phyloP scores from a whole-genome alignment of 2,329 filamentous ascomycete species.

The Ophiocordyceps unilateralis region DNA sequence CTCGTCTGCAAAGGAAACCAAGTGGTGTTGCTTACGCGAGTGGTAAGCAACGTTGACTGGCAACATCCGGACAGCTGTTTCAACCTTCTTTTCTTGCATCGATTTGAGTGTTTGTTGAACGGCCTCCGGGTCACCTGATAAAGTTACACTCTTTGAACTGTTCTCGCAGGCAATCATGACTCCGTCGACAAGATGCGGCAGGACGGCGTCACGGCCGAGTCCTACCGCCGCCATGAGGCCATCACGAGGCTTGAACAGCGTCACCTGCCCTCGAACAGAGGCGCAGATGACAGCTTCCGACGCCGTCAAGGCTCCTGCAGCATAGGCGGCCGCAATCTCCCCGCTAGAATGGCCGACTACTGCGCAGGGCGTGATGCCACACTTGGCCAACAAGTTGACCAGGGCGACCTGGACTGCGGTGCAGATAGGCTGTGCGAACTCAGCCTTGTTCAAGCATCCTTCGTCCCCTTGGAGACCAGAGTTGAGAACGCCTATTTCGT shows the following conservation, averaged over 20 bases:
- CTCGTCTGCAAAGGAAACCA: conserved; percentile 23
- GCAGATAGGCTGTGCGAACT: conserved; percentile 9
- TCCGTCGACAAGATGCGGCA: conserved; percentile 6
- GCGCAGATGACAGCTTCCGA: conserved; percentile 15
- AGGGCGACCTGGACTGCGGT: neutral
- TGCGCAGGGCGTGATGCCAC: neutral
- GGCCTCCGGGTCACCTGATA: neutral
- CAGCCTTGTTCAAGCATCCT: conserved; percentile 9
- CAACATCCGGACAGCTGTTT: conserved; percentile 9
- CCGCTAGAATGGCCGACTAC: neutral
- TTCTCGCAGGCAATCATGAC: conserved; percentile 2
- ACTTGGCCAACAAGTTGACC: neutral
- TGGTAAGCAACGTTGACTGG: conserved; percentile 16
- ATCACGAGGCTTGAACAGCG: conserved; percentile 1
- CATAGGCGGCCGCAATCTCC: conserved; percentile 1
- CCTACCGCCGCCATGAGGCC: conserved; percentile 13
- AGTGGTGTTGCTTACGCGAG: conserved; percentile 12
- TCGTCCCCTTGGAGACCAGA: conserved; percentile 12
- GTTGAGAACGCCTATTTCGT: conserved; percentile 5
- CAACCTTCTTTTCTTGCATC: conserved; percentile 2
- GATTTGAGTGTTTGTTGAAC: neutral
- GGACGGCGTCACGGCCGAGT: conserved; percentile 11
- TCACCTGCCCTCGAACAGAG: conserved; percentile 15
- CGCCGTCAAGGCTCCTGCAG: conserved; percentile 6
- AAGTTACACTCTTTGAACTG: neutral